Conservation (phyloP, 257 asterid genomes). For the Forsythia viridissima region DNA sequence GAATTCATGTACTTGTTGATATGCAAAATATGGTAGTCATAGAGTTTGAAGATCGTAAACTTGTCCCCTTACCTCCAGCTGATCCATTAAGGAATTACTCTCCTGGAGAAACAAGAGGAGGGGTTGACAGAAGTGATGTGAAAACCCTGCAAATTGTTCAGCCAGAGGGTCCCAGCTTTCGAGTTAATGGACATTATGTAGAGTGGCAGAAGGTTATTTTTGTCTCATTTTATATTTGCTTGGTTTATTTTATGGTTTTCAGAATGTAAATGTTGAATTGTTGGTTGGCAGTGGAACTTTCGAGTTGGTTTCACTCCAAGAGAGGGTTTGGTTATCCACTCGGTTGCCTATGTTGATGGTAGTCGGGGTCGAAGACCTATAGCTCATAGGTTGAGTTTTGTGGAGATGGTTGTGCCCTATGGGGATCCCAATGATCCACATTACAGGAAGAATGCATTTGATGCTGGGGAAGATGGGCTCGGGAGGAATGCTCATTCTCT, state of each 20-base stretch:
- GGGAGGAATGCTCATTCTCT: slow-evolving; percentile 98
- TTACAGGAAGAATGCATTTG: slow-evolving; percentile 95
- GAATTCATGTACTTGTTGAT: slow-evolving; percentile 89
- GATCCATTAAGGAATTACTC: slow-evolving; percentile 95
- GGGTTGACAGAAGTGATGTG: slow-evolving; percentile 94
- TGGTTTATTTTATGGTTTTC: slow-evolving; percentile 1
- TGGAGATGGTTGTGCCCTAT: slow-evolving; percentile 99
- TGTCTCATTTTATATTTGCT: slow-evolving; percentile 13
- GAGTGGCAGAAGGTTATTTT: slow-evolving; percentile 93
- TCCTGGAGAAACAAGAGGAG: slow-evolving; percentile 93
- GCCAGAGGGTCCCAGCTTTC: slow-evolving; percentile 98
- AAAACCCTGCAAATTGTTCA: slow-evolving; percentile 85
- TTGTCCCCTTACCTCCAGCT: slow-evolving; percentile 93
- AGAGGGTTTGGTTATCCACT: slow-evolving; percentile 95
- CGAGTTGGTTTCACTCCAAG: slow-evolving; percentile 96
- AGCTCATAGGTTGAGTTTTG: slow-evolving; percentile 97
- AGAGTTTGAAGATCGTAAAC: slow-evolving; percentile 93
- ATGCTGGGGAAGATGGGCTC: slow-evolving; percentile 99
- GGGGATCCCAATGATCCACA: slow-evolving; percentile 99
- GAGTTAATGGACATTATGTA: slow-evolving; percentile 71
- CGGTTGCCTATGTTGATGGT: slow-evolving; percentile 97
- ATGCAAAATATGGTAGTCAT: slow-evolving; percentile 92
- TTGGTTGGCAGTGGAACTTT: slow-evolving; percentile 83
- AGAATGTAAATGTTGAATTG: slow-evolving; percentile 20
- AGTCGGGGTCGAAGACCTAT: slow-evolving; percentile 94